Evolutionary conservation across 805 yeast species (phyloP).

Genomic region (Isabelozyma gotoi): DNA sequence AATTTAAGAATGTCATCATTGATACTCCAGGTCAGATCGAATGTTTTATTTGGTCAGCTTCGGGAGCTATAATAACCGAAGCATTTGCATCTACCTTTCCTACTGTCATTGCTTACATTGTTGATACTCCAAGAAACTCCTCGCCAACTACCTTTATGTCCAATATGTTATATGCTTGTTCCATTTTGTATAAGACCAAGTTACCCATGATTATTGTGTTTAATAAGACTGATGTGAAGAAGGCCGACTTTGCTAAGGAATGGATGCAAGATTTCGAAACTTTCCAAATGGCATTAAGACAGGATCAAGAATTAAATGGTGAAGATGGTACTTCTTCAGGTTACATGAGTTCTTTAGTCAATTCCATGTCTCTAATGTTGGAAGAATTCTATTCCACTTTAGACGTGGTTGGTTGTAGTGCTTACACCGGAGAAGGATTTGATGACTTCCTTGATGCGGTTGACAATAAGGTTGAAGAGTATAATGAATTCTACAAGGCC

Average conservation of each 20-base stretch:
- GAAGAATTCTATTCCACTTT: conserved; percentile 94
- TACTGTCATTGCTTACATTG: conserved; percentile 91
- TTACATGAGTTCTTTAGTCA: conserved; percentile 90
- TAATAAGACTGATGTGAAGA: conserved; percentile 88
- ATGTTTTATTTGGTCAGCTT: conserved; percentile 97
- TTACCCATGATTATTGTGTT: conserved; percentile 96
- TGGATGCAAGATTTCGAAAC: conserved; percentile 98
- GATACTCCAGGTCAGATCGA: conserved; percentile 99
- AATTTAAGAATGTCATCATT: conserved; percentile 68
- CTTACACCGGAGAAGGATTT: conserved; percentile 92
- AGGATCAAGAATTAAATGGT: conserved; percentile 65
- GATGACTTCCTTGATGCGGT: conserved; percentile 87
- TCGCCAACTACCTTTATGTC: conserved; percentile 97
- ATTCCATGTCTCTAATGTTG: conserved; percentile 92
- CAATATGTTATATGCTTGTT: conserved; percentile 97
- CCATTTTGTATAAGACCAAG: conserved; percentile 91
- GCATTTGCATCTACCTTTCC: conserved; percentile 96
- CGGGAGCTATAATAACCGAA: conserved; percentile 94
- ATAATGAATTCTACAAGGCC: conserved; percentile 73
- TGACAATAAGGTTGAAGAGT: conserved; percentile 84
- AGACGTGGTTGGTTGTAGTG: conserved; percentile 90
- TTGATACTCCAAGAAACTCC: conserved; percentile 93
- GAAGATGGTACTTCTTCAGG: conserved; percentile 68
- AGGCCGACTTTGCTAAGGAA: conserved; percentile 83
- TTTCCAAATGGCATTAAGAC: conserved; percentile 75